Conservation (phyloP, 306 rosid genomes). For the Acacia acuminata region DNA sequence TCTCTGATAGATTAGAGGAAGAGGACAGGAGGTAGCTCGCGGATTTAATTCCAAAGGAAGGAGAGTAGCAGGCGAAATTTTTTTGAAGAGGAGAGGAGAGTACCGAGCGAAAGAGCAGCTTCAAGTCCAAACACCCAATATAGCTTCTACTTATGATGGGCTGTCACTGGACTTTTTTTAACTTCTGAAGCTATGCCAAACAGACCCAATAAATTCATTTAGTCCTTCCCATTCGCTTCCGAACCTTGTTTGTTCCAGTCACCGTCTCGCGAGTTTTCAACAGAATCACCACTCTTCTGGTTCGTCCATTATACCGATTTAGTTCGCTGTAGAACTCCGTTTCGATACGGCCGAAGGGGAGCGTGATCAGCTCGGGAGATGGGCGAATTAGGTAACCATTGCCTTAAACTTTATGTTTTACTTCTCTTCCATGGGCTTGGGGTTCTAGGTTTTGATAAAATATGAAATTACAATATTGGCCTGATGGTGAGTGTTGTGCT, state of each 20-base stretch:
- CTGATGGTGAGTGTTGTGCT: background rate
- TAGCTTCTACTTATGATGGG: too few species aligned
- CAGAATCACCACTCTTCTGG: background rate
- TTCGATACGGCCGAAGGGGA: background rate
- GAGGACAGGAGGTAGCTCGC: too few species aligned
- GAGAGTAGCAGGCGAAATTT: too few species aligned
- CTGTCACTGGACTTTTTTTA: too few species aligned
- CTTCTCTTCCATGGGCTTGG: background rate
- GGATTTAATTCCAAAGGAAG: too few species aligned
- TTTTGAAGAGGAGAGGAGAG: too few species aligned
- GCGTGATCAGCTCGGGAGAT: background rate
- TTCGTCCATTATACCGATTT: background rate
- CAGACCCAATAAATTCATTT: too few species aligned
- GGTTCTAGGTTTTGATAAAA: background rate
- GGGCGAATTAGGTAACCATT: background rate
- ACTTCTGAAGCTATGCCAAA: too few species aligned
- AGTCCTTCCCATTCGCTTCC: too few species aligned
- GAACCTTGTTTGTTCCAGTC: background rate
- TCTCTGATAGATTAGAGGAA: background rate
- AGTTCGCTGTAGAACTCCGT: background rate
- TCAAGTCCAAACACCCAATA: too few species aligned
- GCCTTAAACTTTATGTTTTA: background rate
- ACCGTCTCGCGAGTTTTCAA: background rate
- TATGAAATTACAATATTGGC: background rate
- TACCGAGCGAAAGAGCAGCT: too few species aligned